Percentiles rank a stretch among this genome's conserved stretches.
phyloP scores from a whole-genome alignment of 306 rosid genomes.

The Myrica gale region DNA sequence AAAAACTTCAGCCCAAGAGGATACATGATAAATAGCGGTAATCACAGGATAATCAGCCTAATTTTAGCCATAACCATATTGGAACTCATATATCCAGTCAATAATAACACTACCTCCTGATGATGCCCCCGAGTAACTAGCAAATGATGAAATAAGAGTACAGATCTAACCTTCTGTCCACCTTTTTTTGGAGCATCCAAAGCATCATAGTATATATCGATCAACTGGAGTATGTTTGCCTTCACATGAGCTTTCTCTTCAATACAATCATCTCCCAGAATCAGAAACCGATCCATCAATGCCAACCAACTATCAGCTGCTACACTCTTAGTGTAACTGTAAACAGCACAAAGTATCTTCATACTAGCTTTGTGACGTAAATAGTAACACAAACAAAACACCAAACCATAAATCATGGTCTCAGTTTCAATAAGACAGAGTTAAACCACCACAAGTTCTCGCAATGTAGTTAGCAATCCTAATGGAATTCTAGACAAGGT shows the following conservation, averaged over 20 bases:
- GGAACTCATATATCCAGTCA: not conserved
- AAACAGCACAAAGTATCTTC: slow-evolving; percentile 19
- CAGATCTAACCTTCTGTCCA: slow-evolving; percentile 59
- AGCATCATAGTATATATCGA: slow-evolving; percentile 67
- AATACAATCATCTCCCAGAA: slow-evolving; percentile 26
- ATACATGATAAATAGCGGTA: not conserved
- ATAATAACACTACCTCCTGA: not conserved
- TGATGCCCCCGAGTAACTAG: not conserved
- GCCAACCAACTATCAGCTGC: slow-evolving; percentile 76
- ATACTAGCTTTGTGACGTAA: not conserved
- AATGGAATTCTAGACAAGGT: too few relatives aligned
- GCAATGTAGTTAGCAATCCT: not conserved
- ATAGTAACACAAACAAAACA: not conserved
- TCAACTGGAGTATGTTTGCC: slow-evolving; percentile 45
- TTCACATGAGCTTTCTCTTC: slow-evolving; percentile 35
- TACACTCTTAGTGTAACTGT: slow-evolving; percentile 44
- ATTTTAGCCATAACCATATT: too few relatives aligned
- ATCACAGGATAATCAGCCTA: not conserved
- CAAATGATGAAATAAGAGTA: slow-evolving; percentile 10
- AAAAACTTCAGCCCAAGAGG: not conserved
- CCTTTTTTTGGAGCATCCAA: slow-evolving; percentile 75
- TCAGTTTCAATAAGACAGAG: not conserved
- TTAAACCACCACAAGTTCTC: not conserved
- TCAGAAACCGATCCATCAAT: slow-evolving; percentile 59
- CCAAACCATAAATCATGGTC: not conserved